Evolutionary conservation across 2,329 filamentous ascomycete genomes (phyloP).

Genomic region (Botrytis porri): DNA sequence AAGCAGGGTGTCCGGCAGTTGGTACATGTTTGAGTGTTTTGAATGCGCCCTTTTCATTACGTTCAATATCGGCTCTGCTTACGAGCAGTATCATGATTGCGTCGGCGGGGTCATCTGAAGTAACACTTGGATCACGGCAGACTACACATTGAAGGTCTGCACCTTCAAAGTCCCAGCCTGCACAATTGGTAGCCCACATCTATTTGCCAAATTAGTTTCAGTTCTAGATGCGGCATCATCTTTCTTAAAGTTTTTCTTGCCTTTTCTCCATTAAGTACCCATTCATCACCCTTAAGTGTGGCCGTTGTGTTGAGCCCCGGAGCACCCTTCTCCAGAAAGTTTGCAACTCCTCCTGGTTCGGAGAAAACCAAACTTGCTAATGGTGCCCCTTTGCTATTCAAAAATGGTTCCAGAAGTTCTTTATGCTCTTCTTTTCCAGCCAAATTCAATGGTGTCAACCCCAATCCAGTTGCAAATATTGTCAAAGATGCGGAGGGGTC

Average conservation of each 20-base stretch:
- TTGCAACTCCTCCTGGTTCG: slow-evolving; percentile 51
- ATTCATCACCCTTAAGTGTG: slow-evolving; percentile 47
- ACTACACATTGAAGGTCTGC: slow-evolving; percentile 52
- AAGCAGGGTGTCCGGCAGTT: slow-evolving; percentile 47
- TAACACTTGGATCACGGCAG: slow-evolving; percentile 41
- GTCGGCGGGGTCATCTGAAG: slow-evolving; percentile 35
- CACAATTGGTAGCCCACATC: slow-evolving; percentile 54
- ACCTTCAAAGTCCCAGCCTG: slow-evolving; percentile 52
- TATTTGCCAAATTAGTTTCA: slow-evolving; percentile 24
- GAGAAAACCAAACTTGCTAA: slow-evolving; percentile 51
- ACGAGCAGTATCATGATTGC: slow-evolving; percentile 50
- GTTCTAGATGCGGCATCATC: background rate
- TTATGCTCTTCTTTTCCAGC: slow-evolving; percentile 43
- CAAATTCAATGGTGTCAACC: slow-evolving; percentile 50
- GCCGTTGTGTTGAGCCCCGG: slow-evolving; percentile 50
- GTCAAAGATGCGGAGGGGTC: slow-evolving; percentile 50
- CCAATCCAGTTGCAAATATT: slow-evolving; percentile 51
- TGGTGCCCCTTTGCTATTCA: slow-evolving; percentile 45
- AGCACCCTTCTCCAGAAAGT: slow-evolving; percentile 50
- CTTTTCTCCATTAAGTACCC: slow-evolving; percentile 54
- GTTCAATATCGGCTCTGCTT: slow-evolving; percentile 46
- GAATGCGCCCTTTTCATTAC: slow-evolving; percentile 45
- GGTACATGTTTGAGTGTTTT: slow-evolving; percentile 46
- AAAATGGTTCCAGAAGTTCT: slow-evolving; percentile 48
- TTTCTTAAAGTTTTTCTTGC: slow-evolving; percentile 27